phyloP scores from a whole-genome alignment of 108 stramenopile genomes.

The Skeletonema potamos region DNA sequence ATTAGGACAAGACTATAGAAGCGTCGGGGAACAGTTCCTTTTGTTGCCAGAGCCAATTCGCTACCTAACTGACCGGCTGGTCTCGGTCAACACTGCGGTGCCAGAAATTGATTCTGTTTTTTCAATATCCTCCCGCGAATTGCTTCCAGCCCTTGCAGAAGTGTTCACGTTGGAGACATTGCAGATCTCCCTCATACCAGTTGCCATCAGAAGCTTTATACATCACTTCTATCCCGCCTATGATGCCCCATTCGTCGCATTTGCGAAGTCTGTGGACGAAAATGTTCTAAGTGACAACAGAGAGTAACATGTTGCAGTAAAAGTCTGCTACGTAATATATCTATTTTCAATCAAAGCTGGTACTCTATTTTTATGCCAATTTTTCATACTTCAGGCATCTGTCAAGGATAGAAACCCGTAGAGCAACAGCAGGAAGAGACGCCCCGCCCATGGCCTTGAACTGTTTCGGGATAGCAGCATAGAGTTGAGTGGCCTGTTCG shows the following conservation, averaged over 20 bases:
- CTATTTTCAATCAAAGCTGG: background rate
- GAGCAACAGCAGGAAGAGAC: constrained; percentile 58
- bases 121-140: constrained; percentile 56
- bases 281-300: background rate
- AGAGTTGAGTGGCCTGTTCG: constrained; percentile 61
- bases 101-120: constrained; percentile 61
- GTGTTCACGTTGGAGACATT: constrained; percentile 76
- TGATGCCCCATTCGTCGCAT: constrained; percentile 50
- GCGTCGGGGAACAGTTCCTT: constrained; percentile 67
- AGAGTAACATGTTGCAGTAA: background rate
- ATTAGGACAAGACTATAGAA: constrained; percentile 51
- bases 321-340: background rate
- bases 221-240: constrained; percentile 92
- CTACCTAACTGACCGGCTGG: constrained; percentile 75
- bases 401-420: constrained; percentile 71
- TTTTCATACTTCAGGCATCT: constrained; percentile 61
- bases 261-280: constrained; percentile 17
- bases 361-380: constrained; percentile 41
- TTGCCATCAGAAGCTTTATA: constrained; percentile 80
- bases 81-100: constrained; percentile 69
- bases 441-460: constrained; percentile 83
- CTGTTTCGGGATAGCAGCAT: constrained; percentile 59
- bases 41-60: constrained; percentile 71
- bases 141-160: constrained; percentile 61
- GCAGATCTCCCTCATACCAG: constrained; percentile 73